These are phyloP conservation scores for Pelargonium nanum DNA, from an alignment of 345 rosid genomes.

Conservation along the genomic window DNA sequence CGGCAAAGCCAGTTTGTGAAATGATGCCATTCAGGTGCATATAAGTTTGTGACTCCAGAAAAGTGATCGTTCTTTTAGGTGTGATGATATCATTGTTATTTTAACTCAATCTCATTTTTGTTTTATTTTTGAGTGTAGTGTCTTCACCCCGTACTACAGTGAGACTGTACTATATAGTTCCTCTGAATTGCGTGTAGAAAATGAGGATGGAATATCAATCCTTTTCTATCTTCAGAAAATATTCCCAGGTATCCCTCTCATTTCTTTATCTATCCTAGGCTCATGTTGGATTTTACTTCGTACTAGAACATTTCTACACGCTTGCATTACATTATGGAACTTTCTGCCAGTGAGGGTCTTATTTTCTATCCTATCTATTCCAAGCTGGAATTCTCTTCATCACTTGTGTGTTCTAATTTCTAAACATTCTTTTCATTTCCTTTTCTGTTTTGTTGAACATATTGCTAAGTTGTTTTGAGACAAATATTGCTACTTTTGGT, in stretches of 20 bases:
- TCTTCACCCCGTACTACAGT: constrained; percentile 98
- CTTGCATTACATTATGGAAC: not conserved
- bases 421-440: no score
- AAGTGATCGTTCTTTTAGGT: constrained; percentile 1
- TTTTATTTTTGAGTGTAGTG: constrained; percentile 37
- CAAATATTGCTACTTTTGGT: no score
- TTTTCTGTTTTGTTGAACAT: no score
- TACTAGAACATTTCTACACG: not conserved
- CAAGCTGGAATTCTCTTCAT: not conserved
- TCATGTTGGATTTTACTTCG: not conserved
- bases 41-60: constrained; percentile 2
- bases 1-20: constrained; percentile 77
- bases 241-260: constrained; percentile 60
- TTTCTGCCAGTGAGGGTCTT: not conserved
- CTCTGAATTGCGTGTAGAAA: constrained; percentile 77
- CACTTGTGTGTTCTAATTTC: not conserved
- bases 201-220: constrained; percentile 96
- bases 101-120: constrained; percentile 10
- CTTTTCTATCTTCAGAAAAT: constrained; percentile 99
- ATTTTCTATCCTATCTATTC: not conserved
- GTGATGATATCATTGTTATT: not conserved
- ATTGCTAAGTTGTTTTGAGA: no score
- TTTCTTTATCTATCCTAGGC: constrained; percentile 6
- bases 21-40: constrained; percentile 78
- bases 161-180: constrained; percentile 96